Evolutionary conservation across 1,139 yeast species (phyloP), one percentile per base, ranked within the genome.

Genomic region (Blastobotrys buckinghamii): DNA sequence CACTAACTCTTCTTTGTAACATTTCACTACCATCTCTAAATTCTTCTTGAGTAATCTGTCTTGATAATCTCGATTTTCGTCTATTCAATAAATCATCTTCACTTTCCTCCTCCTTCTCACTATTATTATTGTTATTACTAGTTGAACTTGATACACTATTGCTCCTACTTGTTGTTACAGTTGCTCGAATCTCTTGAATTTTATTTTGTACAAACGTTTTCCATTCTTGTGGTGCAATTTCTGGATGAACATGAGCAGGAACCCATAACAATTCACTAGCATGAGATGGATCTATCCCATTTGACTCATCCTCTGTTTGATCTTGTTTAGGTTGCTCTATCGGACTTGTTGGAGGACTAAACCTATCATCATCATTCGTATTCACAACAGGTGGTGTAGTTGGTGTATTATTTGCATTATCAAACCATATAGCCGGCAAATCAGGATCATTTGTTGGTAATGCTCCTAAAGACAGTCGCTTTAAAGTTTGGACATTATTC

Each of bases 171-270:
- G 24, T 48, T 29, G 53, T 32, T 19, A 71, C 57, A 53, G 74
- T 73, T 51, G 78, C 78, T 59, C 81, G 75, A 53, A 88, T 75
- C 60, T 84, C 95, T 53, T 85, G 84, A 17, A 89, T 82, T 22
- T 92, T 84, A 45, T 80, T 76, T 59, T 84, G 85, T 36, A 92
- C 87, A 67, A 88, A 89, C 54, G 81, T 78, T 57, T 84, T 78
- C 75, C 89, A 92, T 59, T 86, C 88, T 59, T 87, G 95, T 1
- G 97, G 97, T 34, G 95, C 90, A 16, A 92, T 79, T 60, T 85
- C 92, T 1, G 98, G 97, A 63, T 92, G 98, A 43, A 88, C 76
- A 55, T 81, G 82, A 1, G 97, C 97, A 0, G 97, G 97, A 1
- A 92, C 97, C 98, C 98, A 90, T 45, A 89, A 69, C 39, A 67